Evolutionary conservation across 108 stramenopile genomes (phyloP).

Genomic region (Nitzschia sp.): DNA sequence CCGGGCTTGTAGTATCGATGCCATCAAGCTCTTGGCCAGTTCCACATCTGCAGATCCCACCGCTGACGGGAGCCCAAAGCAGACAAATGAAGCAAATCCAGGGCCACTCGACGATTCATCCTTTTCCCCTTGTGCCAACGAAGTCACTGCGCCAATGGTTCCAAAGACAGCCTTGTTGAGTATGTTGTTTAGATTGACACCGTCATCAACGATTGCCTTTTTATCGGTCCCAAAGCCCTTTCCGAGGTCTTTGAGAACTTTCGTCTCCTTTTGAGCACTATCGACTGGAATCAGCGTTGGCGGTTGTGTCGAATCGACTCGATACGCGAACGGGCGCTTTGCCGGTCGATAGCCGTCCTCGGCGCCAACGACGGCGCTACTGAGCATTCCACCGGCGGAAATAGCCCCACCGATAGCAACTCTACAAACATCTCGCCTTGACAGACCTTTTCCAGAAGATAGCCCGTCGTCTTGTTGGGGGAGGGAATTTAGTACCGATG

Average conservation of each 20-base stretch:
- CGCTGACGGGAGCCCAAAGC: constrained; percentile 58
- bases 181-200: constrained; percentile 75
- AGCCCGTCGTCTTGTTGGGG: too few species aligned
- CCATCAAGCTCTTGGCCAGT: constrained; percentile 48
- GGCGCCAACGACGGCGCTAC: background rate
- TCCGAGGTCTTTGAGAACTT: constrained; percentile 62
- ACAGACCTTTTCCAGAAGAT: background rate
- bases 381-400: background rate
- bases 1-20: constrained; percentile 44
- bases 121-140: constrained; percentile 8
- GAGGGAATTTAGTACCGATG: too few species aligned
- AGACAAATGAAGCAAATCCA: constrained; percentile 63
- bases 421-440: background rate
- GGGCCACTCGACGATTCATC: constrained; percentile 22
- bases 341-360: constrained; percentile 42
- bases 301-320: constrained; percentile 80
- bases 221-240: constrained; percentile 71
- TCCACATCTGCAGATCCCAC: constrained; percentile 46
- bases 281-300: constrained; percentile 70
- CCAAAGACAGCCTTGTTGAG: constrained; percentile 83
- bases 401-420: background rate
- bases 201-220: constrained; percentile 54
- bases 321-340: constrained; percentile 72
- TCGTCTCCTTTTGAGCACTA: constrained; percentile 44
- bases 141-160: constrained; percentile 44